These are phyloP conservation scores for Exserohilum turcica DNA, from an alignment of 2,329 filamentous ascomycete species.

Conservation along the genomic window DNA sequence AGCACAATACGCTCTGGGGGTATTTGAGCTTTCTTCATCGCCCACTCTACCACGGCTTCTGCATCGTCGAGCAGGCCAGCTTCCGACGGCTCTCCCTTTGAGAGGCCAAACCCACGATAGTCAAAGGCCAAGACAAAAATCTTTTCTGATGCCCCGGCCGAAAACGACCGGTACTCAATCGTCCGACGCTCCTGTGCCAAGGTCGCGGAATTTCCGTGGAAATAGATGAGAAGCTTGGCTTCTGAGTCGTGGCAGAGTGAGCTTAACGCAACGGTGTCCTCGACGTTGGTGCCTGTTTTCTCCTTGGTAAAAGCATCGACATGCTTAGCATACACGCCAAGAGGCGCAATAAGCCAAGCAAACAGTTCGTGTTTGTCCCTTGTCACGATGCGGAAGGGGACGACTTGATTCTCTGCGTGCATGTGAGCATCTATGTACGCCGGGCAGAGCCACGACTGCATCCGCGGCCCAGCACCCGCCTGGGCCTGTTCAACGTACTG, in stretches of 20 bases:
- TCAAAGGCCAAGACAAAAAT: conserved; percentile 80
- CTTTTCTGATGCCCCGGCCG: conserved; percentile 62
- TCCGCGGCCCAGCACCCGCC: not conserved
- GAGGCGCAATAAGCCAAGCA: conserved; percentile 88
- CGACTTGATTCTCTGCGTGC: conserved; percentile 76
- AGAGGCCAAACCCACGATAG: conserved; percentile 87
- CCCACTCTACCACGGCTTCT: conserved; percentile 74
- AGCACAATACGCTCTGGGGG: conserved; percentile 76
- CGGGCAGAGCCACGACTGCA: not conserved
- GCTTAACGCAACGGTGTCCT: conserved; percentile 55
- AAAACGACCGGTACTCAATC: conserved; percentile 75
- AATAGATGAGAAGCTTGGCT: conserved; percentile 61
- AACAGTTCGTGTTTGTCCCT: conserved; percentile 78
- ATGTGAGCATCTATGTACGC: conserved; percentile 27
- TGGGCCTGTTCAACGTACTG: conserved; percentile 27
- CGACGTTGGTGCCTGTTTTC: conserved; percentile 44
- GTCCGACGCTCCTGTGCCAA: conserved; percentile 79
- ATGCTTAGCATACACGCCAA: conserved; percentile 74
- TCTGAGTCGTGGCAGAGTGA: conserved; percentile 59
- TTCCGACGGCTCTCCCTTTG: conserved; percentile 79
- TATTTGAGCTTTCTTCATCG: conserved; percentile 68
- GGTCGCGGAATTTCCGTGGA: conserved; percentile 70
- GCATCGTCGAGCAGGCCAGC: conserved; percentile 80
- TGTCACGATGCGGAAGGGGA: conserved; percentile 77
- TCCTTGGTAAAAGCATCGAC: conserved; percentile 66